Percentiles rank a stretch among this genome's conserved stretches.
phyloP scores from a whole-genome alignment of 2,329 filamentous ascomycete species.

The Curvularia verruculosa region DNA sequence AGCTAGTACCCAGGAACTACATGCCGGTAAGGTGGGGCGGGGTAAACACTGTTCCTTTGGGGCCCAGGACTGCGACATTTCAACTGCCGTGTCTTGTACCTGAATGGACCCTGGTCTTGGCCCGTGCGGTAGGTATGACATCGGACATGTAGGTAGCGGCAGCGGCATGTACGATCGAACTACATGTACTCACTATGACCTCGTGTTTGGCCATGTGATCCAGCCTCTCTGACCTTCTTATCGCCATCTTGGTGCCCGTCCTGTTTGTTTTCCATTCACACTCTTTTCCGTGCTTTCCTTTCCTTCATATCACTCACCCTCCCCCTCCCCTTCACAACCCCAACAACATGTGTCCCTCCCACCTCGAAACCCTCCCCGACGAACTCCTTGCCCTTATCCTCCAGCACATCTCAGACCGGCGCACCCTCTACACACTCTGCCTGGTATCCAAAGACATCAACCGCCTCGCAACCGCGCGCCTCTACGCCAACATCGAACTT shows the following conservation, averaged over 20 bases:
- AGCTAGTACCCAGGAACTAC: neutral
- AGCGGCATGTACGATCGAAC: neutral
- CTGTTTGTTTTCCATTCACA: neutral
- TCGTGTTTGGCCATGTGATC: too few species aligned
- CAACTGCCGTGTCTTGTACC: conserved; percentile 15
- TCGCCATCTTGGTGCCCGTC: neutral
- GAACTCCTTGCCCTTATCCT: conserved; percentile 23
- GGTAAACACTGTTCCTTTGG: conserved; percentile 3
- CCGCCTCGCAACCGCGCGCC: conserved; percentile 21
- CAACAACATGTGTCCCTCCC: conserved; percentile 2
- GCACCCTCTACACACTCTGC: conserved; percentile 11
- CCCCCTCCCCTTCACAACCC: neutral
- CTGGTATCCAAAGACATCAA: conserved; percentile 20
- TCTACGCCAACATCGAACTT: conserved; percentile 22
- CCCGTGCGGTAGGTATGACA: conserved; percentile 9
- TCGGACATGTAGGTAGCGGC: conserved; percentile 3
- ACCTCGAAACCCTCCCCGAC: conserved; percentile 17
- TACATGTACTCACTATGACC: neutral
- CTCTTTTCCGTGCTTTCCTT: neutral
- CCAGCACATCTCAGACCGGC: neutral
- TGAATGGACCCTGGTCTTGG: conserved; percentile 14
- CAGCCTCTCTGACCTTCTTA: neutral
- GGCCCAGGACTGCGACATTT: conserved; percentile 2
- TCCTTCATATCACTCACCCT: neutral
- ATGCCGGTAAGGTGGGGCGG: conserved; percentile 2